phyloP scores from a whole-genome alignment of 2,329 filamentous ascomycete genomes.

The Colletotrichum tamarilloi region DNA sequence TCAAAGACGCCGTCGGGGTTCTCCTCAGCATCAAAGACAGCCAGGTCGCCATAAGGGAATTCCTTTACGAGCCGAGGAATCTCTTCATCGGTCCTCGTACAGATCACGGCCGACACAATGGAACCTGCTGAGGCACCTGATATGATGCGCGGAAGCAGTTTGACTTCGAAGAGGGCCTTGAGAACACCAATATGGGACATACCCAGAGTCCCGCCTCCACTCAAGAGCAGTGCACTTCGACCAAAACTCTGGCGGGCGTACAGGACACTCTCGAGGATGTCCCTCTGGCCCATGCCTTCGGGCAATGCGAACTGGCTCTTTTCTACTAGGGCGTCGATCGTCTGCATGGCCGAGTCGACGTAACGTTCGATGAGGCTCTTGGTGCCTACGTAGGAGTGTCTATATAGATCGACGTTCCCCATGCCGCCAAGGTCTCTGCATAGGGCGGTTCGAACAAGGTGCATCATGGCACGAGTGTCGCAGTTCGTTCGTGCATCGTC shows the following conservation, averaged over 20 bases:
- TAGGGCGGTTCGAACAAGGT: conserved; percentile 82
- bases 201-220: conserved; percentile 88
- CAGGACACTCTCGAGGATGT: conserved; percentile 75
- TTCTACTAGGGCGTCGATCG: conserved; percentile 78
- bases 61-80: conserved; percentile 75
- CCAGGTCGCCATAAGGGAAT: conserved; percentile 83
- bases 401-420: conserved; percentile 85
- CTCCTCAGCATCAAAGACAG: conserved; percentile 77
- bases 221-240: conserved; percentile 84
- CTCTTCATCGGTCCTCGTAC: conserved; percentile 81
- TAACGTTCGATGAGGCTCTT: conserved; percentile 90
- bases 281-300: conserved; percentile 67
- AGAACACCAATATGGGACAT: conserved; percentile 93
- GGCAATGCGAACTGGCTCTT: conserved; percentile 59
- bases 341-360: conserved; percentile 80
- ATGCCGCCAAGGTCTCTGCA: conserved; percentile 87
- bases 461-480: conserved; percentile 82
- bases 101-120: conserved; percentile 85
- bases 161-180: conserved; percentile 80
- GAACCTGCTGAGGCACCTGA: conserved; percentile 89
- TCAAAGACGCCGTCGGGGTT: conserved; percentile 71
- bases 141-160: conserved; percentile 84
- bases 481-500: conserved; percentile 78
- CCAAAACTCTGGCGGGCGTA: conserved; percentile 83
- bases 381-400: conserved; percentile 85